Evolutionary conservation across 2,329 filamentous ascomycete species (phyloP).

Genomic region (Penicillium sp.): DNA sequence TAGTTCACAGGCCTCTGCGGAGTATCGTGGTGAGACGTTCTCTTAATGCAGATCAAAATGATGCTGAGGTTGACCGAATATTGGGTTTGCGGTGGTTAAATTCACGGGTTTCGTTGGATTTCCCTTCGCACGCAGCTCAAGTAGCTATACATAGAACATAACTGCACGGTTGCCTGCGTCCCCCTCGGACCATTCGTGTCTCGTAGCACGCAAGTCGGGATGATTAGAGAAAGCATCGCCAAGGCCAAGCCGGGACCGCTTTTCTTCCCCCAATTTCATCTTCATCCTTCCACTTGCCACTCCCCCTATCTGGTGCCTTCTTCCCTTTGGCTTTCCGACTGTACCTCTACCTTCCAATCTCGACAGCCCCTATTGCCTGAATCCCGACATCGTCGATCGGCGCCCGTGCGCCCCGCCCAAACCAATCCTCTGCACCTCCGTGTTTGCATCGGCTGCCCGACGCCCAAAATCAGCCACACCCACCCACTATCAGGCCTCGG

Average conservation of each 20-base stretch:
- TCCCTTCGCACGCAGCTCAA: no score
- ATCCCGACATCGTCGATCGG: conserved; percentile 11
- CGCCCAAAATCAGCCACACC: neutral
- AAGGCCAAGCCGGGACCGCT: neutral
- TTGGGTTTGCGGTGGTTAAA: neutral
- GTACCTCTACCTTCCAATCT: neutral
- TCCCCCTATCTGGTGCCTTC: neutral
- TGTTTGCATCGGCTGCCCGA: neutral
- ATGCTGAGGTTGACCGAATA: neutral
- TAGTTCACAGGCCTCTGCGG: neutral
- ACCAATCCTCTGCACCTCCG: neutral
- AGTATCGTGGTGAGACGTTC: neutral
- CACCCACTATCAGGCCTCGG: neutral
- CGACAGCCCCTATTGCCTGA: neutral
- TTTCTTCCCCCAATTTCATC: neutral
- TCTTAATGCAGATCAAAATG: neutral
- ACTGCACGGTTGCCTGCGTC: no score
- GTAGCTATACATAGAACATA: no score
- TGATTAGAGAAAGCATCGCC: neutral
- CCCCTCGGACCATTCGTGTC: no score
- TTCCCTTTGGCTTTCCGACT: neutral
- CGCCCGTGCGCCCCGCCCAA: conserved; percentile 19
- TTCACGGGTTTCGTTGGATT: neutral
- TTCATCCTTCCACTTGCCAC: neutral
- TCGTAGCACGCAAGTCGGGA: no score